Conservation (phyloP, 176 grass and related monocot genomes). For the Triticum dicoccoides region DNA sequence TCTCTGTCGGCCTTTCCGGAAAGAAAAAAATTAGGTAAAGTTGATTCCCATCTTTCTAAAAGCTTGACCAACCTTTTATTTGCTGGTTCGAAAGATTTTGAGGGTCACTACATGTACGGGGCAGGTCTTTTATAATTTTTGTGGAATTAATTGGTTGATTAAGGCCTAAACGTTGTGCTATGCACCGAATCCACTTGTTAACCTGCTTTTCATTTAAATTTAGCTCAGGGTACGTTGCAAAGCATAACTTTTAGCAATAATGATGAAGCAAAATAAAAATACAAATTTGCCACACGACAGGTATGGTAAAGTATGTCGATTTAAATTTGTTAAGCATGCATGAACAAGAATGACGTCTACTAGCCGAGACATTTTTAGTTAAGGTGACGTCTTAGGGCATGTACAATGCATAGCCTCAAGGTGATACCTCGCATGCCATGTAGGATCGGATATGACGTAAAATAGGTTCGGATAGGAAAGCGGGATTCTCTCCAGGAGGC, state of each 20-base stretch:
- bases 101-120: background rate
- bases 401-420: too few species aligned
- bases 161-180: background rate
- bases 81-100: background rate
- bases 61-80: slow-evolving; percentile 22
- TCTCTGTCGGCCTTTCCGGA: background rate
- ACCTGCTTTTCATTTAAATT: background rate
- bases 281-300: background rate
- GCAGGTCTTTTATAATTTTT: background rate
- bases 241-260: background rate
- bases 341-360: too few species aligned
- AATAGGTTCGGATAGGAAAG: too few species aligned
- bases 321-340: background rate
- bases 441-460: too few species aligned
- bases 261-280: background rate
- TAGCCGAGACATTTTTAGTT: background rate
- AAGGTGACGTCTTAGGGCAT: background rate
- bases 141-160: background rate
- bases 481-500: too few species aligned
- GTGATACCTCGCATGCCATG: too few species aligned
- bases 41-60: slow-evolving; percentile 39
- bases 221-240: background rate
- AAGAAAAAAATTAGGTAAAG: background rate
- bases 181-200: background rate
- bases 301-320: background rate